Percentiles rank a stretch among this genome's conserved stretches.
phyloP scores from a whole-genome alignment of 1,139 yeast genomes.

The Nakaseomyces nivariensis region DNA sequence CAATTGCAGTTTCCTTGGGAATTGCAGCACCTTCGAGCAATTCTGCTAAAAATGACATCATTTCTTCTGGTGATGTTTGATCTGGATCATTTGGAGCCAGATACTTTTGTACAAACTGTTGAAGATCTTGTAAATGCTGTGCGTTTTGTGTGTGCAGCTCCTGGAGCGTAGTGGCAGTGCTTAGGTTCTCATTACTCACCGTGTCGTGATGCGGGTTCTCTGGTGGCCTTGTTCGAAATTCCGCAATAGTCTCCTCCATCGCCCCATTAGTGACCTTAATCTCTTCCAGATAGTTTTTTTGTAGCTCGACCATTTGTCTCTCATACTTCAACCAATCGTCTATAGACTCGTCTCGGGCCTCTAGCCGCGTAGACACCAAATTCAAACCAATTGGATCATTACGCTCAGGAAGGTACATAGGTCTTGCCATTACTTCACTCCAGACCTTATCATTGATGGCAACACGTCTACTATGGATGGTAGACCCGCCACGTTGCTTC shows the following conservation, averaged over 20 bases:
- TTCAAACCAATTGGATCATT: conserved; percentile 27
- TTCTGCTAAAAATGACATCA: background rate
- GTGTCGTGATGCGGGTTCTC: background rate
- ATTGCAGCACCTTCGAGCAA: conserved; percentile 1
- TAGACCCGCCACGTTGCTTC: background rate
- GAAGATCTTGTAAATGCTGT: background rate
- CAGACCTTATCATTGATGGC: conserved; percentile 8
- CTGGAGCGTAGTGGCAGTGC: background rate
- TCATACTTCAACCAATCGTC: background rate
- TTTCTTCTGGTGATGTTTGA: conserved; percentile 5
- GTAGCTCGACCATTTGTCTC: background rate
- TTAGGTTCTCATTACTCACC: conserved; percentile 3
- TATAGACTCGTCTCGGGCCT: conserved; percentile 5
- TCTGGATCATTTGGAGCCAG: conserved; percentile 9
- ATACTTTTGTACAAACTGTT: conserved; percentile 8
- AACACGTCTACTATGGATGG: conserved; percentile 1
- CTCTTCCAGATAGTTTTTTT: conserved; percentile 3
- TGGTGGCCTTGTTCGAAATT: conserved; percentile 3
- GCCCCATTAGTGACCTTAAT: conserved; percentile 4
- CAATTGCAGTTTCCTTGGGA: background rate
- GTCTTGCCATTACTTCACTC: conserved; percentile 18
- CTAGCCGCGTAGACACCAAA: conserved; percentile 10
- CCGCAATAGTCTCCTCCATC: conserved; percentile 1
- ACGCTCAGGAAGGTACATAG: conserved; percentile 24
- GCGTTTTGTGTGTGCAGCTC: background rate